These are phyloP conservation scores for Podaxis rugospora DNA, from an alignment of 768 basidiomycete species.

Conservation along the genomic window DNA sequence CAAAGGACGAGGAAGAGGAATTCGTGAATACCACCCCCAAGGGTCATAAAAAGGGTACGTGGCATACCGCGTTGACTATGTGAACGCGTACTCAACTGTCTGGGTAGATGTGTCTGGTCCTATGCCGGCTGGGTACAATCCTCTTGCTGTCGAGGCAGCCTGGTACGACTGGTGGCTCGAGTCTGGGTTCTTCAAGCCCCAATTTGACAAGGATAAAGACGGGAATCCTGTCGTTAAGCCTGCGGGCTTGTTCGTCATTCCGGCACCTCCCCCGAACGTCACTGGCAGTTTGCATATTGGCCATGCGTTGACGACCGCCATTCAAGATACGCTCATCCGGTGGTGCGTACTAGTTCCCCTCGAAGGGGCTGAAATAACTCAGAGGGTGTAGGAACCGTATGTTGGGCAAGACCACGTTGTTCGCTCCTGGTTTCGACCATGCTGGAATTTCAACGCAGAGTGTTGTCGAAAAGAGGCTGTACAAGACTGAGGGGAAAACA, in stretches of 20 bases:
- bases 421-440: constrained; percentile 94
- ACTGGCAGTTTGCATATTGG: constrained; percentile 96
- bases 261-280: constrained; percentile 93
- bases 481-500: constrained; percentile 76
- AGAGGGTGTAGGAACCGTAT: constrained; percentile 81
- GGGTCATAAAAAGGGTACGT: constrained; percentile 90
- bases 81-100: not conserved
- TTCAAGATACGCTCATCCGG: constrained; percentile 86
- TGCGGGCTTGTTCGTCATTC: constrained; percentile 65
- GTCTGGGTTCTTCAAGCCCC: constrained; percentile 87
- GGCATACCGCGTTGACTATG: not conserved
- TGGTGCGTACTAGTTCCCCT: constrained; percentile 53
- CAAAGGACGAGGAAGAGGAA: constrained; percentile 52
- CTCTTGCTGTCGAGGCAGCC: constrained; percentile 87
- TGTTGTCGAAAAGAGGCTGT: constrained; percentile 91
- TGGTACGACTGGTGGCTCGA: constrained; percentile 99
- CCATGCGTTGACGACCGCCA: constrained; percentile 86
- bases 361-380: not conserved
- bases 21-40: constrained; percentile 87
- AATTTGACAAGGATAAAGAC: constrained; percentile 40
- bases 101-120: constrained; percentile 73
- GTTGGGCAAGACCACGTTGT: constrained; percentile 88
- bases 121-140: constrained; percentile 94
- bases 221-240: constrained; percentile 61
- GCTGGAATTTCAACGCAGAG: constrained; percentile 98